Conservation (phyloP, 2,329 filamentous ascomycete genomes). For the Ascochyta fabae region DNA sequence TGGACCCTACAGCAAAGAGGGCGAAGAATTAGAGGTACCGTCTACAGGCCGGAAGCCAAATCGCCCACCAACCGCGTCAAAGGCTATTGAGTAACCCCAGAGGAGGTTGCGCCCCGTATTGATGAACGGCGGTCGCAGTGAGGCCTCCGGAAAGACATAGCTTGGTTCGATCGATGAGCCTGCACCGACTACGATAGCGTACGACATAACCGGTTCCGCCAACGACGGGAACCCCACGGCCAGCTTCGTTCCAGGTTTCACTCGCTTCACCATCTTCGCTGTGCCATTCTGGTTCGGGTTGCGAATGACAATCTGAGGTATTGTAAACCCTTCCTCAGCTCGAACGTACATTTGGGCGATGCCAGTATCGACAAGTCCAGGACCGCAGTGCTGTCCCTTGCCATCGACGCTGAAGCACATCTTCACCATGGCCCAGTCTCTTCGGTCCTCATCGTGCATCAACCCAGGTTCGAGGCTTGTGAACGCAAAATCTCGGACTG, state of each 20-base stretch:
- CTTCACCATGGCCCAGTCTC: conserved; percentile 45
- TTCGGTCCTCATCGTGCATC: conserved; percentile 34
- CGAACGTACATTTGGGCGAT: conserved; percentile 47
- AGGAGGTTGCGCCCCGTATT: conserved; percentile 47
- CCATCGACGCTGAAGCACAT: conserved; percentile 41
- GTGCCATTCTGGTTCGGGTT: conserved; percentile 40
- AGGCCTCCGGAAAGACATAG: conserved; percentile 37
- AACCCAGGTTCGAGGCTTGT: conserved; percentile 34
- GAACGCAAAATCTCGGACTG: conserved; percentile 31
- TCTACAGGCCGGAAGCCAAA: conserved; percentile 40
- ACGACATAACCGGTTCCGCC: conserved; percentile 24
- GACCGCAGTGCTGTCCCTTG: conserved; percentile 29
- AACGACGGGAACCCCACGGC: conserved; percentile 33
- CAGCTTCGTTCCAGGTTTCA: conserved; percentile 39
- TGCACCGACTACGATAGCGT: conserved; percentile 39
- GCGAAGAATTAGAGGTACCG: conserved; percentile 17
- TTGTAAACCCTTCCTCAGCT: conserved; percentile 32
- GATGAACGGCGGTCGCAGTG: conserved; percentile 33
- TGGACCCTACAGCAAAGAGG: conserved; percentile 23
- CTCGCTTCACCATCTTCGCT: conserved; percentile 37
- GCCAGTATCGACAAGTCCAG: conserved; percentile 43
- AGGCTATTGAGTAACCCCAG: conserved; percentile 42
- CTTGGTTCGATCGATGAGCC: conserved; percentile 33
- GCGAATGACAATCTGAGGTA: conserved; percentile 38
- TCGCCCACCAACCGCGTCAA: conserved; percentile 41